Conservation (phyloP, 805 yeast species). For the Nakazawaea molendinolei region DNA sequence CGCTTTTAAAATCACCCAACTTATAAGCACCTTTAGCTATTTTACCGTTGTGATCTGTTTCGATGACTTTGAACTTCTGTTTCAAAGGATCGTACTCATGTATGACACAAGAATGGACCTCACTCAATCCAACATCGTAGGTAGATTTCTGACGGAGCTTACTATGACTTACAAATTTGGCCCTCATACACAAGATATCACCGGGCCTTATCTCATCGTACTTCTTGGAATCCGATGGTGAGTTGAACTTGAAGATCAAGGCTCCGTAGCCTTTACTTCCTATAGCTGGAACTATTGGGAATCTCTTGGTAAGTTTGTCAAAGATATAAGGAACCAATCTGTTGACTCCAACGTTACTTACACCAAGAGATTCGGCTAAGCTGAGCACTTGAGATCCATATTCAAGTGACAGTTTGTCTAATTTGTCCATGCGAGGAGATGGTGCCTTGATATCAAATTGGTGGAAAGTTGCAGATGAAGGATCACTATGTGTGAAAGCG, state of each 20-base stretch:
- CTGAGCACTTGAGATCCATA: conserved; percentile 47
- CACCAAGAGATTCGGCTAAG: conserved; percentile 32
- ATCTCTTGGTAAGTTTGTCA: conserved; percentile 8
- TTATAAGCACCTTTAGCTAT: conserved; percentile 58
- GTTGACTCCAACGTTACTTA: conserved; percentile 19
- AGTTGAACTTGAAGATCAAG: conserved; percentile 45
- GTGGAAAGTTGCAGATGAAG: conserved; percentile 39
- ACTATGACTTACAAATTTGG: conserved; percentile 62
- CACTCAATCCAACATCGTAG: conserved; percentile 46
- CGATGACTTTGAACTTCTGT: conserved; percentile 63
- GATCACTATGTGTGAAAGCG: conserved; percentile 47
- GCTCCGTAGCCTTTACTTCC: conserved; percentile 71
- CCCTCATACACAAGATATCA: conserved; percentile 73
- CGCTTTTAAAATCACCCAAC: conserved; percentile 67
- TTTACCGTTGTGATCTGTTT: conserved; percentile 41
- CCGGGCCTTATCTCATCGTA: conserved; percentile 71
- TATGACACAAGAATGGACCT: conserved; percentile 55
- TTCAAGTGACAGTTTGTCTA: conserved; percentile 41
- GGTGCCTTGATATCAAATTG: conserved; percentile 32
- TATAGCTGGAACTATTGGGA: conserved; percentile 42
- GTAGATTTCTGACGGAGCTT: conserved; percentile 50
- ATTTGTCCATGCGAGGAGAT: conserved; percentile 33
- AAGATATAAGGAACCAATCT: conserved; percentile 8
- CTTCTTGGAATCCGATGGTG: conserved; percentile 43
- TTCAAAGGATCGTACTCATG: conserved; percentile 70